These are phyloP conservation scores for Dactylorhiza incarnata DNA, from an alignment of 106 monocot genomes.

Conservation along the genomic window DNA sequence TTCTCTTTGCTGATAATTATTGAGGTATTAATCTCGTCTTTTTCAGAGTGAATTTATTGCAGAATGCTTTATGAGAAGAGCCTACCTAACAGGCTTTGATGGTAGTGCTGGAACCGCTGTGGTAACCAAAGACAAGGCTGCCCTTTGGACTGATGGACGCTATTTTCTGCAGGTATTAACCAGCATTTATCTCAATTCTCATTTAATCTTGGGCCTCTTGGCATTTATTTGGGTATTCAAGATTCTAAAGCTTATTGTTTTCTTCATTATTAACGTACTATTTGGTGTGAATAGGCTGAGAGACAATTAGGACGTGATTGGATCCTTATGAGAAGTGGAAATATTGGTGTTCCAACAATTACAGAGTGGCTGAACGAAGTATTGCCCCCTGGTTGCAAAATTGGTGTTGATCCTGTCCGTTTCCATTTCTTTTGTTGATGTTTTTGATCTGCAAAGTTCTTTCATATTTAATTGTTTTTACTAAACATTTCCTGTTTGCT, in stretches of 20 bases:
- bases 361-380: slow-evolving; percentile 83
- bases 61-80: slow-evolving; percentile 72
- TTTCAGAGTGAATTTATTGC: slow-evolving; percentile 84
- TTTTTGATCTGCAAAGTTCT: background rate
- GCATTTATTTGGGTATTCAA: background rate
- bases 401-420: slow-evolving; percentile 95
- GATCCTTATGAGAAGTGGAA: slow-evolving; percentile 88
- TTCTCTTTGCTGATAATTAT: background rate
- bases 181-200: background rate
- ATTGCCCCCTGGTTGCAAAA: slow-evolving; percentile 55
- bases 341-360: slow-evolving; percentile 58
- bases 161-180: slow-evolving; percentile 80
- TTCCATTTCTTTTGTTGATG: slow-evolving; percentile 4
- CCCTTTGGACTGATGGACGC: slow-evolving; percentile 90
- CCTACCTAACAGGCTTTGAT: slow-evolving; percentile 67
- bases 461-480: background rate
- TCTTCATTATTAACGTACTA: background rate
- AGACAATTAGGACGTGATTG: slow-evolving; percentile 59
- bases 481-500: background rate
- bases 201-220: background rate
- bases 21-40: background rate
- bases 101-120: slow-evolving; percentile 96
- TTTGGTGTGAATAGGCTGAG: slow-evolving; percentile 53
- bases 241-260: background rate
- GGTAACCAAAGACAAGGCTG: slow-evolving; percentile 74